Conservation (phyloP, 2,329 filamentous ascomycete species). For the Phaeoacremonium minimum region DNA sequence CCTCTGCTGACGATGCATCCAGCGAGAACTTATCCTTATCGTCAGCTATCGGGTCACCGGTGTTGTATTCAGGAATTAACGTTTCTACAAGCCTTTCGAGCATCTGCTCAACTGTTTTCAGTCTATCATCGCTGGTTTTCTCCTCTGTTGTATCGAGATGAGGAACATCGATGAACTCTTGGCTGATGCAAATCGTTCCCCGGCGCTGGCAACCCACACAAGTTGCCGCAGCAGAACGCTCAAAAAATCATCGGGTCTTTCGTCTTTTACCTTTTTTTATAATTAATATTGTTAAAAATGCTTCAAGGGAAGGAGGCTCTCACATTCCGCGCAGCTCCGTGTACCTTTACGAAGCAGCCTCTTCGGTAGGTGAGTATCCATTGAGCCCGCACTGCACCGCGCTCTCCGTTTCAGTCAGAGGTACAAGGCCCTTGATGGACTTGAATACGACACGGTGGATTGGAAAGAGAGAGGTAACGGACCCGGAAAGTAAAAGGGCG, state of each 20-base stretch:
- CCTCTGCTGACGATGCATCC: too few species aligned
- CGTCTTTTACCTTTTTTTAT: constrained; percentile 33
- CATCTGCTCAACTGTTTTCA: background rate
- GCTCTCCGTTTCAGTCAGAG: too few species aligned
- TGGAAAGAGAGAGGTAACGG: too few species aligned
- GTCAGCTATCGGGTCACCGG: background rate
- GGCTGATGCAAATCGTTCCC: constrained; percentile 35
- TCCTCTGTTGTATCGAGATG: constrained; percentile 5
- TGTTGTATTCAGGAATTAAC: background rate
- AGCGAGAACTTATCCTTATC: too few species aligned
- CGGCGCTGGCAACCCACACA: constrained; percentile 41
- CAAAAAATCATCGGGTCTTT: constrained; percentile 44
- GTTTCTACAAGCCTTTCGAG: background rate
- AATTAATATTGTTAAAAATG: background rate
- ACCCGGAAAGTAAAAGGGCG: too few species aligned
- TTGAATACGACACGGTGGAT: too few species aligned
- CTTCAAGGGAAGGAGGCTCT: background rate
- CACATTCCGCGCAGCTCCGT: constrained; percentile 51
- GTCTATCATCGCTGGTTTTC: constrained; percentile 1
- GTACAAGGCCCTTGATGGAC: too few species aligned
- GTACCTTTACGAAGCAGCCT: constrained; percentile 56
- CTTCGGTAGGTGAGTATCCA: too few species aligned
- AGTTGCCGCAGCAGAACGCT: constrained; percentile 23
- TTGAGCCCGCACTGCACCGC: too few species aligned
- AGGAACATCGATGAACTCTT: constrained; percentile 32